Evolutionary conservation across 2,329 filamentous ascomycete genomes (phyloP), one percentile per base, ranked within the genome.

Genomic region (Camillea tinctor): DNA sequence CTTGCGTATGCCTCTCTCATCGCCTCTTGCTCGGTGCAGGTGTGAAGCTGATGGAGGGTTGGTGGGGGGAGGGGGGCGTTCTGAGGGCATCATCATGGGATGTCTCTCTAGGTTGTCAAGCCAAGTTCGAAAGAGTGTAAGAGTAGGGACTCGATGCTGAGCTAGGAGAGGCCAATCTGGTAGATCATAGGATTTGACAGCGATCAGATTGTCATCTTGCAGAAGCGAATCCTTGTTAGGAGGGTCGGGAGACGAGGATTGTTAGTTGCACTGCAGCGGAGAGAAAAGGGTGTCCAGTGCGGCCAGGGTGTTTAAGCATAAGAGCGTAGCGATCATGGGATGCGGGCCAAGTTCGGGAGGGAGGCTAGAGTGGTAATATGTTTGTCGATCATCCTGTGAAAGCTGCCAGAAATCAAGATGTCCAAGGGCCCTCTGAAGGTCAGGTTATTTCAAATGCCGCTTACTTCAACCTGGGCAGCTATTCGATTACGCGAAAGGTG

Each of bases 111-210:
- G 60, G 54, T n/a, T 44, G 36, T 44, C 36, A n/a, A 44, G 3
- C 58, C 64, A 62, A 60, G 58, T 58, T 60, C 26, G 21, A 60
- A 59, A 63, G 64, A 60, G 62, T 62, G 64, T 62, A 66, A 7
- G 17, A 44, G 36, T 44, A 44, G 59, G 64, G 60, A 50, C 51
- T 54, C 57, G 55, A 61, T 55, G 57, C 57, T 55, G 56, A 56
- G 62, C 59, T 52, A 59, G 60, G 60, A 60, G 57, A 58, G 58
- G 58, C 36, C 50, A 64, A 66, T 66, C 64, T 66, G 54, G 64
- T 54, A 66, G 64, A 66, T 66, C 64, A 66, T 62, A 66, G 64
- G 64, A 66, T 66, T 61, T 61, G 64, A 66, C 64, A 54, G 64
- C 64, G 64, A 66, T 66, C 64, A 66, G 62, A 63, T 66, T 64